Conservation (phyloP, 2,329 filamentous ascomycete genomes). For the Tolypocladium guangdongense region DNA sequence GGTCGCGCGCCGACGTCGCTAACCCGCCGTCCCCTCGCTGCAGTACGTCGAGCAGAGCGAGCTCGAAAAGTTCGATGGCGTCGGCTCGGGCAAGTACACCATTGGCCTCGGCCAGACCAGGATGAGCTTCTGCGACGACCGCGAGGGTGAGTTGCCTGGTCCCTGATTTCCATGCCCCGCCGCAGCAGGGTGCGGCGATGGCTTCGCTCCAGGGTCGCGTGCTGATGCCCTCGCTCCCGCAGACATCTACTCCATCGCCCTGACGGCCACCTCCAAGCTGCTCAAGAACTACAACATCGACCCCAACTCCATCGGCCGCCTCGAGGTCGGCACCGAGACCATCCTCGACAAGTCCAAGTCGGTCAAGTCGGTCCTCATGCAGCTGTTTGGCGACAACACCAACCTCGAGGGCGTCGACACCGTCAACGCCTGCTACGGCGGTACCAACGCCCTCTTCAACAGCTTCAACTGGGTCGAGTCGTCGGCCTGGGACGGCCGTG, state of each 20-base stretch:
- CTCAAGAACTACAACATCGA: conserved; percentile 78
- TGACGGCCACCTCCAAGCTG: conserved; percentile 68
- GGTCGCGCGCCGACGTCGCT: conserved; percentile 14
- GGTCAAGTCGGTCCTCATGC: conserved; percentile 81
- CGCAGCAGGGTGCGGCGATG: background rate
- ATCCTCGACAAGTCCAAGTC: conserved; percentile 85
- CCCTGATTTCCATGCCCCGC: conserved; percentile 5
- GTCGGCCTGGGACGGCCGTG: conserved; percentile 74
- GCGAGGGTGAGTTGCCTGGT: conserved; percentile 53
- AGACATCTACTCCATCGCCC: conserved; percentile 83
- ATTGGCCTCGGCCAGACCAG: conserved; percentile 85
- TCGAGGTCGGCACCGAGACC: conserved; percentile 81
- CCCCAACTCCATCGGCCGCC: conserved; percentile 62
- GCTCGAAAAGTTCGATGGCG: conserved; percentile 79
- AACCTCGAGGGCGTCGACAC: conserved; percentile 78
- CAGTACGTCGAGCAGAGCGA: conserved; percentile 78
- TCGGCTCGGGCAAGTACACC: conserved; percentile 74
- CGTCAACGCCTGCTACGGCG: conserved; percentile 78
- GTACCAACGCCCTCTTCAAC: conserved; percentile 79
- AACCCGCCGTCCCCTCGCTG: conserved; percentile 9
- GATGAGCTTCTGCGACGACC: conserved; percentile 87
- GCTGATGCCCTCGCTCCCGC: conserved; percentile 3
- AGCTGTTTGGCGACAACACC: conserved; percentile 74
- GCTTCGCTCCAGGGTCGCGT: background rate
- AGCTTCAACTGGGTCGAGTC: conserved; percentile 78